Evolutionary conservation across 352 stramenopile species (phyloP), one percentile per base, ranked within the genome.

Genomic region (Phytophthora cactorum): DNA sequence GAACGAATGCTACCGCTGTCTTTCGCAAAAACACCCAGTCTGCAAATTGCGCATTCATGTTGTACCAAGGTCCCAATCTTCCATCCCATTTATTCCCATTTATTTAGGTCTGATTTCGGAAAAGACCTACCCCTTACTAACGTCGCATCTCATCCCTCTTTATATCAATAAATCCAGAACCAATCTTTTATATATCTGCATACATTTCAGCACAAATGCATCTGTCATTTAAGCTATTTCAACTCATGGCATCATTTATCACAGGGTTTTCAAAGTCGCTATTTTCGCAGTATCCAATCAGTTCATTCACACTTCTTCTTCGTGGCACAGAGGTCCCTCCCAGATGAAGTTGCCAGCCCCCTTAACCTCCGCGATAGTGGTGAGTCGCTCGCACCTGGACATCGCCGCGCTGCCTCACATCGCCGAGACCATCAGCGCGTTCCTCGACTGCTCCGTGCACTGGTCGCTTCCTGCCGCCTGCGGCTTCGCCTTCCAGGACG

Each of bases 391-490:
- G 7, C 51, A 68, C 32, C 14, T 45, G 39, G 56, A 45, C 9
- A 53, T 79, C 27, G 63, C 67, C 17, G 70, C 70, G 9, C 39
- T 82, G 12, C 59, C 67, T 8, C 70, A 78, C 51, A 68, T 82
- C 17, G 27, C 57, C 25, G 49, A 63, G 22, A 34, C 58, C 6
- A 71, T 82, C 47, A 81, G 70, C 66, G 49, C 28, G n/a, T 81
- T 77, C 32, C 46, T 79, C 2, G 74, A 81, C 53, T 51, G 27
- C 27, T 77, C 68, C 1, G 59, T 56, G 22, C 67, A 63, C 44
- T 78, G 66, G 70, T 49, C 66, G 11, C 43, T 81, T 6, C 58
- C 66, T 2, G 31, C 46, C 14, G 73, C 73, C 17, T 75, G 73
- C 46, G 66, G 63, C 6, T 75, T 77, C 41, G 43, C 22, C 22